These are phyloP conservation scores for Hysterangium stoloniferum DNA, from an alignment of 768 basidiomycete species.

Conservation along the genomic window DNA sequence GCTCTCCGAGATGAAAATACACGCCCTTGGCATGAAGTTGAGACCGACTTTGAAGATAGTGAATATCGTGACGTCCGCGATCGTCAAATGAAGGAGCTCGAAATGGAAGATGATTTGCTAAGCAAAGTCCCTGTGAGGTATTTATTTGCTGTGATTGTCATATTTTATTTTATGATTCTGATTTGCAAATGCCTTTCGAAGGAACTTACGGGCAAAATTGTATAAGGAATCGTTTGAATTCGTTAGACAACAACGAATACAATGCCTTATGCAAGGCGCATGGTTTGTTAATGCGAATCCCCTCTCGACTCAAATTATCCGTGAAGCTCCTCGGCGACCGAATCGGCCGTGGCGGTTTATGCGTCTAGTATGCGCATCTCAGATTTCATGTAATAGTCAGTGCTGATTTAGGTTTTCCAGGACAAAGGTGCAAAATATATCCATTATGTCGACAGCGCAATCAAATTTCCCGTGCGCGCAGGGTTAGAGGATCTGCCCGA, in stretches of 20 bases:
- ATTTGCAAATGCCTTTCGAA: constrained; percentile 24
- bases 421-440: constrained; percentile 72
- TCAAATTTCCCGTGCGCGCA: constrained; percentile 69
- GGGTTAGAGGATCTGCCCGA: constrained; percentile 87
- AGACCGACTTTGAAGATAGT: constrained; percentile 69
- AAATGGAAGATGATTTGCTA: constrained; percentile 79
- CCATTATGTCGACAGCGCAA: constrained; percentile 78
- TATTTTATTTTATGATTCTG: constrained; percentile 2
- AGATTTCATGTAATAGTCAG: not conserved
- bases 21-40: constrained; percentile 78
- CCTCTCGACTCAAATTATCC: constrained; percentile 27
- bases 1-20: constrained; percentile 68
- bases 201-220: constrained; percentile 76
- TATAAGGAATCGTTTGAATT: constrained; percentile 90
- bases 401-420: constrained; percentile 30
- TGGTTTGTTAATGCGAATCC: constrained; percentile 86
- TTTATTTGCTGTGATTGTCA: constrained; percentile 24
- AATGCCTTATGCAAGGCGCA: constrained; percentile 80
- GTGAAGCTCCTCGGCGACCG: constrained; percentile 42
- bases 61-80: constrained; percentile 84
- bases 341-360: constrained; percentile 79
- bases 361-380: constrained; percentile 49
- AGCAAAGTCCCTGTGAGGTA: constrained; percentile 83
- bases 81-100: constrained; percentile 85
- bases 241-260: constrained; percentile 80